Evolutionary conservation across 164 flowering plant genomes (phyloP).

Genomic region (Buxus sempervirens): DNA sequence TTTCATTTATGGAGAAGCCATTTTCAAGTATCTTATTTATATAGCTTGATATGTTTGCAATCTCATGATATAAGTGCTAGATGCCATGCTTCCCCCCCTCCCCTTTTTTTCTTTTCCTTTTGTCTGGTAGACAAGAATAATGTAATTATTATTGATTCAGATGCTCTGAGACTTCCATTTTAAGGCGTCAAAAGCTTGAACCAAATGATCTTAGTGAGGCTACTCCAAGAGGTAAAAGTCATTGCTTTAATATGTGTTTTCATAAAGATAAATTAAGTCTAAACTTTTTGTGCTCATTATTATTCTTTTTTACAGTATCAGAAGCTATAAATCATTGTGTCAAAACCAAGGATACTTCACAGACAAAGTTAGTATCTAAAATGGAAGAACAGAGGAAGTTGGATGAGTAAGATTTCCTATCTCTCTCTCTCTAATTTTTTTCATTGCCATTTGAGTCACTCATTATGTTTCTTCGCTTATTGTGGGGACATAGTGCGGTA

Average conservation of each 20-base stretch:
- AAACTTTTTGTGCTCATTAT: neutral
- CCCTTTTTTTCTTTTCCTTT: constrained; percentile 2
- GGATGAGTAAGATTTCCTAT: constrained; percentile 26
- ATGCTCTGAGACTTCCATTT: constrained; percentile 20
- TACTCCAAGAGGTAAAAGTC: constrained; percentile 33
- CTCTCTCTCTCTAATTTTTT: constrained; percentile 2
- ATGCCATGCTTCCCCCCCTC: neutral
- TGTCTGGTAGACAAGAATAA: neutral
- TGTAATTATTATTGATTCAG: constrained; percentile 16
- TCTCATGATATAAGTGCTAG: neutral
- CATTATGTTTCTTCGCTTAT: constrained; percentile 1
- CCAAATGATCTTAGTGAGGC: constrained; percentile 35
- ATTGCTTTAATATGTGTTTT: neutral
- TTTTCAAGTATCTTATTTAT: neutral
- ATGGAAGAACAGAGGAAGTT: constrained; percentile 25
- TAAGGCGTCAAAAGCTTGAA: constrained; percentile 31
- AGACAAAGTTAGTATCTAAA: constrained; percentile 15
- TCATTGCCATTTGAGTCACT: constrained; percentile 3
- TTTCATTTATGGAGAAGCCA: neutral
- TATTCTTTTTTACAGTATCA: neutral
- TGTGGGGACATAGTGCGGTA: constrained; percentile 22
- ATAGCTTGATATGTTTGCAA: neutral
- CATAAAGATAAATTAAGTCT: neutral
- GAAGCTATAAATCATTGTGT: constrained; percentile 16
- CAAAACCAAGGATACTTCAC: constrained; percentile 15